Percentiles rank a stretch among this genome's conserved stretches.
These are phyloP conservation scores for Pholiota adiposa DNA, from an alignment of 1,284 basidiomycete species.

Conservation along the genomic window DNA sequence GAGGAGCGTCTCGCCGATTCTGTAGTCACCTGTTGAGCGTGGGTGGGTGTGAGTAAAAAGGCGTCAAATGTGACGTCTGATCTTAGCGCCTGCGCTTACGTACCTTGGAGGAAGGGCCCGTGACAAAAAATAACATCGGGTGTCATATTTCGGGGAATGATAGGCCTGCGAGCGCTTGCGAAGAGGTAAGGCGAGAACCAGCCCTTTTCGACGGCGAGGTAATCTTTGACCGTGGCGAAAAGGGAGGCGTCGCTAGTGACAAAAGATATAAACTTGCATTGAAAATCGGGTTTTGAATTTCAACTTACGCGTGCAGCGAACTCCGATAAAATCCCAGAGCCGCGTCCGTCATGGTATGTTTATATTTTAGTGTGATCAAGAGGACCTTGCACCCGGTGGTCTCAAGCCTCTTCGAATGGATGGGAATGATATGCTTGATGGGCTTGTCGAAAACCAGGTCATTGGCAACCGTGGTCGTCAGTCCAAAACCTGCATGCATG, in stretches of 20 bases:
- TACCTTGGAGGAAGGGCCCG: constrained; percentile 62
- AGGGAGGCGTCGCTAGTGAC: constrained; percentile 53
- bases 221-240: constrained; percentile 67
- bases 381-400: constrained; percentile 63
- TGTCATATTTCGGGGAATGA: constrained; percentile 64
- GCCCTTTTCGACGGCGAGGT: constrained; percentile 64
- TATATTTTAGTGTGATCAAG: constrained; percentile 64
- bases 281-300: neutral
- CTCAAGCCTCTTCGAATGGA: constrained; percentile 54
- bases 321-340: constrained; percentile 64
- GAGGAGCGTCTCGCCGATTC: constrained; percentile 60
- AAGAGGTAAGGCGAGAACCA: constrained; percentile 73
- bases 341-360: constrained; percentile 62
- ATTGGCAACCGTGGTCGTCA: constrained; percentile 52
- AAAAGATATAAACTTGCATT: neutral
- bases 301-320: constrained; percentile 55
- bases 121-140: constrained; percentile 72
- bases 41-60: too few species aligned
- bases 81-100: constrained; percentile 3
- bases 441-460: constrained; percentile 58
- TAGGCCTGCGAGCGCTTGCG: constrained; percentile 59
- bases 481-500: constrained; percentile 56
- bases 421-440: constrained; percentile 52
- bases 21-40: constrained; percentile 54
- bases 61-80: neutral